These are phyloP conservation scores for Gracilaria caudata DNA, from an alignment of 23 red algal genomes.

Conservation along the genomic window DNA sequence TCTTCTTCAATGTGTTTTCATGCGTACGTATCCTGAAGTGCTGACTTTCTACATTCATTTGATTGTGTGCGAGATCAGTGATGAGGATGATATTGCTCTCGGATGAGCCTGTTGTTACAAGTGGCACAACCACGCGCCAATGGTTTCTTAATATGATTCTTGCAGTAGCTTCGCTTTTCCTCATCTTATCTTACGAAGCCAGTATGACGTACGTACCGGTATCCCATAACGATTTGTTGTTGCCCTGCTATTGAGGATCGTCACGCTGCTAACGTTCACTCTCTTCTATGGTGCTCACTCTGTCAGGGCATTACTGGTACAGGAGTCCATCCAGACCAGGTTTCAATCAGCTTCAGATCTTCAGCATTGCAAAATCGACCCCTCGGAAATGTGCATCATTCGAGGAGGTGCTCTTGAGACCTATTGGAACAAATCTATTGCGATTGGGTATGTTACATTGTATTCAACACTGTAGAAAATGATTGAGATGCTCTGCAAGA, in stretches of 20 bases:
- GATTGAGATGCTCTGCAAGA: neutral
- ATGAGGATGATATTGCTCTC: neutral
- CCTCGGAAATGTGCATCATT: constrained; percentile 26
- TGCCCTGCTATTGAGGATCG: neutral
- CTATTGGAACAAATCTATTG: constrained; percentile 32
- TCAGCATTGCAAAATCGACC: constrained; percentile 12
- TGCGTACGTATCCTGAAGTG: neutral
- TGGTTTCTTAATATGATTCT: constrained; percentile 55
- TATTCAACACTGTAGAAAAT: neutral
- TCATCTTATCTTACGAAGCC: constrained; percentile 39
- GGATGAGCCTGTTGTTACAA: neutral
- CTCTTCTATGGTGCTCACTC: neutral
- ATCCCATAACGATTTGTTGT: too few species aligned
- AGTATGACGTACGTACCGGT: constrained; percentile 54
- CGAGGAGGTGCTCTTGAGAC: constrained; percentile 35
- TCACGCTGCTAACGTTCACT: neutral
- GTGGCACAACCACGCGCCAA: constrained; percentile 22
- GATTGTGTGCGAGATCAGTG: too few species aligned
- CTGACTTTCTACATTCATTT: too few species aligned
- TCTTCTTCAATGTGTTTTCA: too few species aligned
- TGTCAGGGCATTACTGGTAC: constrained; percentile 32
- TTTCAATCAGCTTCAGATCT: constrained; percentile 18
- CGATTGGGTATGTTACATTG: neutral
- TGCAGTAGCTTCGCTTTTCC: constrained; percentile 24
- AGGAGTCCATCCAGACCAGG: neutral